A percentile compares a stretch with the other conserved stretches of the same genome.
These are phyloP conservation scores for Aspergillus sp. DNA, from an alignment of 2,329 filamentous ascomycete species.

Conservation along the genomic window DNA sequence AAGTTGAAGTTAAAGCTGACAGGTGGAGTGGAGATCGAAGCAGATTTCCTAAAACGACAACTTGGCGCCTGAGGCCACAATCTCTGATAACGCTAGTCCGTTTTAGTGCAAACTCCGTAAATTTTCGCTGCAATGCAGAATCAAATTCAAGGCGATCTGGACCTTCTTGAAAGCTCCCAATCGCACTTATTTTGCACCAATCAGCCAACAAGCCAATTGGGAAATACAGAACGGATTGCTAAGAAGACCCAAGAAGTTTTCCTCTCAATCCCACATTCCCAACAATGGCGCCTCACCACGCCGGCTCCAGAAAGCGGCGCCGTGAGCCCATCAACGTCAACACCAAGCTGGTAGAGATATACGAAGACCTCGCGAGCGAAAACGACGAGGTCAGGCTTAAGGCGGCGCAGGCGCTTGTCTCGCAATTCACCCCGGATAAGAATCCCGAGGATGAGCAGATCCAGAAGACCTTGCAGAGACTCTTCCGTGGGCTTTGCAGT, in stretches of 20 bases:
- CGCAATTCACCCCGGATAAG: slow-evolving; percentile 44
- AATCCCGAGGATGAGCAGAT: slow-evolving; percentile 42
- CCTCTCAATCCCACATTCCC: neutral
- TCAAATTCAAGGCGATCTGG: neutral
- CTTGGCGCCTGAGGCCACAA: neutral
- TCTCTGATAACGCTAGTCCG: slow-evolving; percentile 21
- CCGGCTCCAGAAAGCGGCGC: slow-evolving; percentile 37
- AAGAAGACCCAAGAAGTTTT: neutral
- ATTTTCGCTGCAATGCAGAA: slow-evolving; percentile 17
- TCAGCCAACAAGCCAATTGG: neutral
- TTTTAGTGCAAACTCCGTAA: slow-evolving; percentile 18
- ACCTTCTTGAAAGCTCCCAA: neutral
- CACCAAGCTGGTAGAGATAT: slow-evolving; percentile 48
- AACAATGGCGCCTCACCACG: slow-evolving; percentile 29
- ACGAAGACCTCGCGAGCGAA: slow-evolving; percentile 49
- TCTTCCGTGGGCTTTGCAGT: slow-evolving; percentile 87
- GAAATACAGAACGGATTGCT: neutral
- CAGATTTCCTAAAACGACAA: neutral
- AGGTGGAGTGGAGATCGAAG: neutral
- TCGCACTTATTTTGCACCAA: neutral
- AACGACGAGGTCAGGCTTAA: slow-evolving; percentile 48
- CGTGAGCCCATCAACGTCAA: slow-evolving; percentile 45
- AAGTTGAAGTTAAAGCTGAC: too few species aligned
- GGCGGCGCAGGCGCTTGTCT: slow-evolving; percentile 45
- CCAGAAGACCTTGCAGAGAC: slow-evolving; percentile 52